phyloP scores from a whole-genome alignment of 257 asterid genomes.

The Solanum tarijense region DNA sequence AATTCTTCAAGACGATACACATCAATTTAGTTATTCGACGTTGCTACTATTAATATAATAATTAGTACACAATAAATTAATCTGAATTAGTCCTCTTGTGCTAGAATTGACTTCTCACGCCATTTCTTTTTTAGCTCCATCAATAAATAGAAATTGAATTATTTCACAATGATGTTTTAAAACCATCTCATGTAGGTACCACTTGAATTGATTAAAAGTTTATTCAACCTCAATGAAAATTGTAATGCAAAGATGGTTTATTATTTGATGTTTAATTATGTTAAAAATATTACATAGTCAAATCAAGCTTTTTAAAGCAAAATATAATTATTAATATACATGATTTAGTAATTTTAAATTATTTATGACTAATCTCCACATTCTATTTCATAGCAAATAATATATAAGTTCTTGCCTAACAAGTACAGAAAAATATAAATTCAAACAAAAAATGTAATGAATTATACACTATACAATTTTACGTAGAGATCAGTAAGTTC shows the following conservation, averaged over 20 bases:
- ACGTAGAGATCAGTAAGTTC: too few relatives aligned
- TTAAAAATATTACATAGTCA: background rate
- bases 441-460: too few relatives aligned
- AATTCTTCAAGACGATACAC: background rate
- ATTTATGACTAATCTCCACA: too few relatives aligned
- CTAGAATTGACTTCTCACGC: too few relatives aligned
- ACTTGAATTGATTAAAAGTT: background rate
- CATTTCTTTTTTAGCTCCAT: background rate
- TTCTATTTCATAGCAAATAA: background rate
- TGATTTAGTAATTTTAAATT: too few relatives aligned
- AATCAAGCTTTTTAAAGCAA: too few relatives aligned
- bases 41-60: background rate
- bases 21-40: background rate
- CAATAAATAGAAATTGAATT: background rate
- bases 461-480: too few relatives aligned
- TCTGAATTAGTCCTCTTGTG: background rate
- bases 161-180: background rate
- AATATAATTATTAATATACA: too few relatives aligned
- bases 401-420: background rate
- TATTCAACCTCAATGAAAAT: background rate
- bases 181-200: background rate
- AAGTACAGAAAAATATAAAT: too few relatives aligned
- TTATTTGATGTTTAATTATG: background rate
- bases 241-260: background rate
- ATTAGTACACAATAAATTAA: background rate